Percentiles rank a stretch among this genome's conserved stretches.
Conservation (phyloP, 164 flowering plant genomes). For the Berberis vulgaris region DNA sequence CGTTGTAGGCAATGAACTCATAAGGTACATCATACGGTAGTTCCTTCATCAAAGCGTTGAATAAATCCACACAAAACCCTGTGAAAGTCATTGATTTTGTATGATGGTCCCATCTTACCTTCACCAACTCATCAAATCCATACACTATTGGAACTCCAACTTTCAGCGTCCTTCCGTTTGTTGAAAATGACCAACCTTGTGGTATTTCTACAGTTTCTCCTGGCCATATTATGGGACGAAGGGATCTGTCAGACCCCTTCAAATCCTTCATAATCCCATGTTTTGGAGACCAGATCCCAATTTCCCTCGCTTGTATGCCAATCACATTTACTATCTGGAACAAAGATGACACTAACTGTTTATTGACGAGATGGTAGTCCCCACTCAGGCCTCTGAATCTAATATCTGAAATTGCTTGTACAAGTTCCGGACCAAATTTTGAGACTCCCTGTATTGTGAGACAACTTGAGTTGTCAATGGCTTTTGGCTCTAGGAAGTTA, state of each 20-base stretch:
- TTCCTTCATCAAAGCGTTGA: neutral
- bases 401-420: neutral
- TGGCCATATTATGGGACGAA: constrained; percentile 11
- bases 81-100: constrained; percentile 5
- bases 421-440: constrained; percentile 8
- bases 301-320: constrained; percentile 7
- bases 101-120: constrained; percentile 3
- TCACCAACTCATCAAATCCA: constrained; percentile 14
- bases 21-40: too few species aligned
- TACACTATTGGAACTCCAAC: constrained; percentile 16
- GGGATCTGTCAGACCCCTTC: neutral
- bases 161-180: constrained; percentile 12
- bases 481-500: neutral
- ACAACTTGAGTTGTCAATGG: neutral
- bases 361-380: neutral
- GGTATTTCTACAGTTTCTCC: constrained; percentile 6
- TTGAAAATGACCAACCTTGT: constrained; percentile 11
- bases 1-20: too few species aligned
- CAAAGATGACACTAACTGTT: neutral
- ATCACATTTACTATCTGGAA: constrained; percentile 8
- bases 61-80: constrained; percentile 17
- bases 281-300: constrained; percentile 13
- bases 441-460: constrained; percentile 10
- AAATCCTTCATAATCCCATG: constrained; percentile 6
- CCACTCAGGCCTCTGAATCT: constrained; percentile 13